Evolutionary conservation across 2,329 filamentous ascomycete genomes (phyloP).

Genomic region (Trichothecium sympodiale): DNA sequence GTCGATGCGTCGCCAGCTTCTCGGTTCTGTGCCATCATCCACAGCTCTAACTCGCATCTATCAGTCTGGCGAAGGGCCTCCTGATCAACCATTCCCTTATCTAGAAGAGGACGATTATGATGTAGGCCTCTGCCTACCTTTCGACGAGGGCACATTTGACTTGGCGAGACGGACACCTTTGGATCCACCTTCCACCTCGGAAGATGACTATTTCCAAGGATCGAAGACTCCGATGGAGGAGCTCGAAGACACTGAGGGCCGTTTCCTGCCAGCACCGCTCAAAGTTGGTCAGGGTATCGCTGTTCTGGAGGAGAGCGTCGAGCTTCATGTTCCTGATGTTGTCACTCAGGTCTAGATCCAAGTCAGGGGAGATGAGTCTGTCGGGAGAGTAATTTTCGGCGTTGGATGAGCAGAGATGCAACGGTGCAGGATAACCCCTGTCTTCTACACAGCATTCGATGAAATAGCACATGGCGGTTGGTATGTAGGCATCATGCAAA

Average conservation of each 20-base stretch:
- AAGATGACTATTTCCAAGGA: background rate
- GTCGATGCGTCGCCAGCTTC: background rate
- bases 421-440: background rate
- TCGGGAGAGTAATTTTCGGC: too few relatives aligned
- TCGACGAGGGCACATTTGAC: background rate
- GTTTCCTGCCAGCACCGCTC: constrained; percentile 17
- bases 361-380: background rate
- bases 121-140: constrained; percentile 3
- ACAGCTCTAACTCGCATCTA: constrained; percentile 1
- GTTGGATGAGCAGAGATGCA: background rate
- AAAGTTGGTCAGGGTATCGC: constrained; percentile 41
- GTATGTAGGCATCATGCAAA: too few relatives aligned
- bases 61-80: background rate
- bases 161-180: background rate
- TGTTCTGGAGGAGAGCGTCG: constrained; percentile 44
- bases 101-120: constrained; percentile 1
- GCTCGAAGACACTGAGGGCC: background rate
- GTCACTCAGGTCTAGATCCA: constrained; percentile 19
- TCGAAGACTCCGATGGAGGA: background rate
- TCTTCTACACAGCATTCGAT: background rate
- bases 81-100: background rate
- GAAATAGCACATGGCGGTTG: background rate
- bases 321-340: constrained; percentile 32
- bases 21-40: constrained; percentile 2
- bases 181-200: background rate